phyloP scores from a whole-genome alignment of 2,329 filamentous ascomycete genomes.

The Ascosphaera apis region DNA sequence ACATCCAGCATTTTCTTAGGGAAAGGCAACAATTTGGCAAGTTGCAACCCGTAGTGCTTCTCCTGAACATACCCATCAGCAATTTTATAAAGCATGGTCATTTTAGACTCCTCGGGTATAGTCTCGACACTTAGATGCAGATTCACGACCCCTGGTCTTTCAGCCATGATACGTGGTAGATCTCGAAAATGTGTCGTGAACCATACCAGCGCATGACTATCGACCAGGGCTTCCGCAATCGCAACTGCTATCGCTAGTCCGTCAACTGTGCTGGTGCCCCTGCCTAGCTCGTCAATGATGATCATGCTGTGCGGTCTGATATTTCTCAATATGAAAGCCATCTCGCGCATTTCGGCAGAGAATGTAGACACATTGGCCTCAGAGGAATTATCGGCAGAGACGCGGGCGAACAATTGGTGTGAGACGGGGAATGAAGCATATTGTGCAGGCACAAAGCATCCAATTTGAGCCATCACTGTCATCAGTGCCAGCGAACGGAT shows the following conservation, averaged over 20 bases:
- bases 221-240: slow-evolving; percentile 67
- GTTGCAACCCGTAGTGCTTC: slow-evolving; percentile 59
- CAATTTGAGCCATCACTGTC: slow-evolving; percentile 82
- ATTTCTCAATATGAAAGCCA: slow-evolving; percentile 75
- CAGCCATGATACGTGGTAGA: slow-evolving; percentile 49
- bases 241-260: slow-evolving; percentile 75
- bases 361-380: slow-evolving; percentile 88
- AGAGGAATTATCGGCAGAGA: slow-evolving; percentile 69
- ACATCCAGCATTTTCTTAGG: slow-evolving; percentile 42
- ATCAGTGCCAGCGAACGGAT: slow-evolving; percentile 68
- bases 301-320: slow-evolving; percentile 53
- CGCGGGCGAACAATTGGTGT: slow-evolving; percentile 63
- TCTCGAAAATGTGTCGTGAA: slow-evolving; percentile 89
- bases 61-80: slow-evolving; percentile 46
- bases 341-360: slow-evolving; percentile 84
- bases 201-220: slow-evolving; percentile 60
- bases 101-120: slow-evolving; percentile 31
- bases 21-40: slow-evolving; percentile 54
- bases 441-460: slow-evolving; percentile 67
- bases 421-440: slow-evolving; percentile 64
- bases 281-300: slow-evolving; percentile 77
- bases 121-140: slow-evolving; percentile 57
- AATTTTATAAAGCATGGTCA: slow-evolving; percentile 78
- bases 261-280: slow-evolving; percentile 73
- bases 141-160: slow-evolving; percentile 58